Evolutionary conservation across 2,329 filamentous ascomycete genomes (phyloP).

Genomic region (Mycogone perniciosa): DNA sequence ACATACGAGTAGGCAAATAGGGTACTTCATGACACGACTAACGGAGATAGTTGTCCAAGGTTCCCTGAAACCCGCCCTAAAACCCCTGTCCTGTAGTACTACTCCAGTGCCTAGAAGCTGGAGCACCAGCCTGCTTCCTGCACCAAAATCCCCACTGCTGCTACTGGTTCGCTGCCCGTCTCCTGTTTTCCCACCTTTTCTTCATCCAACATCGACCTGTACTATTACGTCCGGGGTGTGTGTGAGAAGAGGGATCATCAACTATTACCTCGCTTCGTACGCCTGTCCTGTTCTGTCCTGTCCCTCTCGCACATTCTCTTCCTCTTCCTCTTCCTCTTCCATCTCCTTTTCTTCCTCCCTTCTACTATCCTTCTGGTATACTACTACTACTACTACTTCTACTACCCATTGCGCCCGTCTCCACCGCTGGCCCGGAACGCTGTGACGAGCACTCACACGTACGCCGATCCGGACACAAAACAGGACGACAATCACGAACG

Average conservation of each 20-base stretch:
- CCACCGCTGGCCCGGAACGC: not conserved
- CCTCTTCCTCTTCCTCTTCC: not conserved
- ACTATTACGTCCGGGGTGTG: too few species aligned
- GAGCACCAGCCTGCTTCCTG: not conserved
- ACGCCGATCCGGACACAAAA: not conserved
- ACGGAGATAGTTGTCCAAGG: not conserved
- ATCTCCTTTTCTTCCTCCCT: not conserved
- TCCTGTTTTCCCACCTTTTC: not conserved
- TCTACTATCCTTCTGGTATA: not conserved
- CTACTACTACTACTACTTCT: too few species aligned
- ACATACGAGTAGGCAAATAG: too few species aligned
- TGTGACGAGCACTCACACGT: not conserved
- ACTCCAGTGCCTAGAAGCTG: not conserved
- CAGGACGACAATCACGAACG: not conserved
- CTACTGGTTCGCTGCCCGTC: not conserved
- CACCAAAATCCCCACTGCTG: not conserved
- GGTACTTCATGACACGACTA: too few species aligned
- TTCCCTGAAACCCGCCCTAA: slow-evolving; percentile 5
- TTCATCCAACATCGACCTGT: not conserved
- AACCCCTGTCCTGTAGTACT: not conserved
- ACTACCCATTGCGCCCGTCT: not conserved
- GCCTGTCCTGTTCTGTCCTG: too few species aligned
- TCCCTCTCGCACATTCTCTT: not conserved
- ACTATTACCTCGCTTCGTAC: too few species aligned
- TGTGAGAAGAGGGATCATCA: too few species aligned